Conservation (phyloP, 2,329 filamentous ascomycete genomes). For the Thelonectria discophora region DNA sequence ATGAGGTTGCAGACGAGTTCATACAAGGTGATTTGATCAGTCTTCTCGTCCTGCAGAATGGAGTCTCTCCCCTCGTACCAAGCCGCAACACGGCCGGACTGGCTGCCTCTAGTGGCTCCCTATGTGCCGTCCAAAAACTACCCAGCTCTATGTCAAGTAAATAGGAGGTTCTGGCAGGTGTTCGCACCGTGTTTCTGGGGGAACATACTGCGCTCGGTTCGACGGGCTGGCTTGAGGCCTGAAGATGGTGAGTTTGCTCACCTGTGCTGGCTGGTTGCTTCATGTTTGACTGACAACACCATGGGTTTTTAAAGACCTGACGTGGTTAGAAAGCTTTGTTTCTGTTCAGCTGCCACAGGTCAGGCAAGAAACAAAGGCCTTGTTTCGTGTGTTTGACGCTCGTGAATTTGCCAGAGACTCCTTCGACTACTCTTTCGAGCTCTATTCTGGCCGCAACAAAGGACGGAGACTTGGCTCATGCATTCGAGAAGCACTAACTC, state of each 20-base stretch:
- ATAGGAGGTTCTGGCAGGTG: conserved; percentile 54
- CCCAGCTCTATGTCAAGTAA: conserved; percentile 58
- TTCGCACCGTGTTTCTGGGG: conserved; percentile 65
- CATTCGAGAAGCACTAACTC: conserved; percentile 49
- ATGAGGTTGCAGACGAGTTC: background rate
- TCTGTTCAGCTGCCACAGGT: conserved; percentile 48
- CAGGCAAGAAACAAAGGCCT: conserved; percentile 50
- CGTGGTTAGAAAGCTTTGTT: conserved; percentile 60
- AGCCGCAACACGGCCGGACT: conserved; percentile 57
- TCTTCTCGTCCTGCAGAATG: conserved; percentile 33
- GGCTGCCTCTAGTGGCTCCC: conserved; percentile 58
- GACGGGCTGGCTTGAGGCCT: conserved; percentile 52
- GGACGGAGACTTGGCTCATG: conserved; percentile 48
- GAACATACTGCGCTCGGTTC: conserved; percentile 55
- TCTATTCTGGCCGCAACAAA: conserved; percentile 29
- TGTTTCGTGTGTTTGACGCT: conserved; percentile 60
- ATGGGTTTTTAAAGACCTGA: conserved; percentile 51
- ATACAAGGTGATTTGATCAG: background rate
- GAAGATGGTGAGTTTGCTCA: conserved; percentile 53
- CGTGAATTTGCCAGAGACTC: conserved; percentile 52
- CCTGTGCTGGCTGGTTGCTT: conserved; percentile 1
- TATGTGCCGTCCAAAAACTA: conserved; percentile 55
- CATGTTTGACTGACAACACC: conserved; percentile 19
- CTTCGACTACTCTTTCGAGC: conserved; percentile 54
- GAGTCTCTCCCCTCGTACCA: conserved; percentile 61